A percentile compares a stretch with the other conserved stretches of the same genome.
phyloP scores from a whole-genome alignment of 2,329 filamentous ascomycete species.

The Tolypocladium sp. region DNA sequence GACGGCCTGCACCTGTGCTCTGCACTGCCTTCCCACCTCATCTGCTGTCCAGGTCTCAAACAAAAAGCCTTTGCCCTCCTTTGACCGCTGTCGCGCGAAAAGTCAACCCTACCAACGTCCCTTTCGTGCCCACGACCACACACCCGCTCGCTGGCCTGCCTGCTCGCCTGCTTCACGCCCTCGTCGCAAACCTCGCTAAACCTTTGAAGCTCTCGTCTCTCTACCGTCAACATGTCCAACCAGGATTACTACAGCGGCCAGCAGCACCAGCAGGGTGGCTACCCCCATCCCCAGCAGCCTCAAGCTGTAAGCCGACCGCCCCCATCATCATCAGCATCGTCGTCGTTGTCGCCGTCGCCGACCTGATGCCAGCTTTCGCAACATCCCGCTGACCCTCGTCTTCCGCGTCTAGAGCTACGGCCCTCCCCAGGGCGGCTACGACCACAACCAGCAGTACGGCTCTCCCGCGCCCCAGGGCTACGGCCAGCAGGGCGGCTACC shows the following conservation, averaged over 20 bases:
- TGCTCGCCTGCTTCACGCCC: not conserved
- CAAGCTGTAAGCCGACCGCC: slow-evolving; percentile 23
- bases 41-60: not conserved
- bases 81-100: not conserved
- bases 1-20: not conserved
- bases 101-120: not conserved
- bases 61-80: not conserved
- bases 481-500: slow-evolving; percentile 20
- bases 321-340: not conserved
- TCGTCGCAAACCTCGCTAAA: not conserved
- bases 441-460: not conserved
- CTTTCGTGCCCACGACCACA: not conserved
- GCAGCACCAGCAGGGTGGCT: slow-evolving; percentile 18
- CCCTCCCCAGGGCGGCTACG: not conserved
- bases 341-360: not conserved
- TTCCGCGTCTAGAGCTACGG: not conserved
- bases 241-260: slow-evolving; percentile 31
- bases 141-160: not conserved
- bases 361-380: not conserved
- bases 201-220: not conserved
- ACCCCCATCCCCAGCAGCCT: slow-evolving; percentile 30
- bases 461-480: slow-evolving; percentile 12
- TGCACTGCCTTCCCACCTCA: not conserved
- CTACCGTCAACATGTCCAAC: slow-evolving; percentile 23
- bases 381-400: not conserved